phyloP scores from a whole-genome alignment of 106 monocot species.

The Acorus calamus region DNA sequence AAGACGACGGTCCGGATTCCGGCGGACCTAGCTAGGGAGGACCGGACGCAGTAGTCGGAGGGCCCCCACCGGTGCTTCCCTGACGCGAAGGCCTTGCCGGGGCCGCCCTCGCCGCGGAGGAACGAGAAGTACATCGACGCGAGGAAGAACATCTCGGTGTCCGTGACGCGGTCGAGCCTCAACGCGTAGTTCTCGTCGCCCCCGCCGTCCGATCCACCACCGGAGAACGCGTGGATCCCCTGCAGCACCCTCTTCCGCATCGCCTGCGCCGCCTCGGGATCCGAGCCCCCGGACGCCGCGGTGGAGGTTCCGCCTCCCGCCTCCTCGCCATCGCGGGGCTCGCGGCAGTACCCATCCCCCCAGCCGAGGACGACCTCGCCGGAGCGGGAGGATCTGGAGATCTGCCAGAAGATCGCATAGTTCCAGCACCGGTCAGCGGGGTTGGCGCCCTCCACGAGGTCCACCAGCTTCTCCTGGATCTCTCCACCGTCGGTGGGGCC shows the following conservation, averaged over 20 bases:
- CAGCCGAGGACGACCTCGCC: slow-evolving; percentile 62
- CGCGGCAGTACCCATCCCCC: slow-evolving; percentile 69
- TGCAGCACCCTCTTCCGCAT: slow-evolving; percentile 66
- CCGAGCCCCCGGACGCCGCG: background rate
- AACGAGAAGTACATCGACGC: slow-evolving; percentile 89
- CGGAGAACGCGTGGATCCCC: slow-evolving; percentile 39
- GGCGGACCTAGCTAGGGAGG: slow-evolving; percentile 36
- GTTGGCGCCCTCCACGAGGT: background rate
- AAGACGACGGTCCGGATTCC: slow-evolving; percentile 57
- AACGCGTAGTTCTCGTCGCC: slow-evolving; percentile 49
- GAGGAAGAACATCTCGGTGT: slow-evolving; percentile 73
- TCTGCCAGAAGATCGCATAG: slow-evolving; percentile 32
- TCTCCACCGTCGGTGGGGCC: too few species aligned
- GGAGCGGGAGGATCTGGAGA: slow-evolving; percentile 16
- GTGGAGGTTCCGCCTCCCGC: too few species aligned
- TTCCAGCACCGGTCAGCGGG: slow-evolving; percentile 15
- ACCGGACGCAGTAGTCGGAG: slow-evolving; percentile 42
- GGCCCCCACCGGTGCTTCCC: slow-evolving; percentile 50
- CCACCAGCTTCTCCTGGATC: too few species aligned
- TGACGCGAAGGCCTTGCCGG: slow-evolving; percentile 41
- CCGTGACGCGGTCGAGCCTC: slow-evolving; percentile 54
- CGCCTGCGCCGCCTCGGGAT: slow-evolving; percentile 6
- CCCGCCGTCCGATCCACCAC: slow-evolving; percentile 48
- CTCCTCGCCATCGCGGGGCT: slow-evolving; percentile 24
- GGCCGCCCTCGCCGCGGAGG: slow-evolving; percentile 47